These are phyloP conservation scores for Aspergillus neoniger DNA, from an alignment of 2,329 filamentous ascomycete genomes.

Conservation along the genomic window DNA sequence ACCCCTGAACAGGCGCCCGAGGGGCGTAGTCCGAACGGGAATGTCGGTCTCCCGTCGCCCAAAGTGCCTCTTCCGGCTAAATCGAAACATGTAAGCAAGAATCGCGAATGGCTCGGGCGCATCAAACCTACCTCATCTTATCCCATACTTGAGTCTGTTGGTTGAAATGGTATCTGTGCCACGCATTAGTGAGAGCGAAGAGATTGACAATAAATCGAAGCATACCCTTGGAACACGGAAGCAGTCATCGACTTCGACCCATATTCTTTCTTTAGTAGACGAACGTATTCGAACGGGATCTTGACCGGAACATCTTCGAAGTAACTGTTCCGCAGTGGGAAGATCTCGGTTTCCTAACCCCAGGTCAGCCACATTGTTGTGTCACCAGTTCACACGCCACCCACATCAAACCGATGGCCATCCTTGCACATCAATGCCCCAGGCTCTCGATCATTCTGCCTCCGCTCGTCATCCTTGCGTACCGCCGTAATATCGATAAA, in stretches of 20 bases:
- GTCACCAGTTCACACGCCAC: slow-evolving; percentile 14
- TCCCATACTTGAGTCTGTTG: slow-evolving; percentile 4
- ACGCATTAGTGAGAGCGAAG: background rate
- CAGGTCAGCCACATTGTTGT: slow-evolving; percentile 6
- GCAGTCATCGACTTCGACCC: slow-evolving; percentile 51
- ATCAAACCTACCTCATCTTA: background rate
- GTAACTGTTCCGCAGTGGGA: slow-evolving; percentile 56
- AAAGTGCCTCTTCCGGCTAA: background rate
- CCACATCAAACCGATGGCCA: slow-evolving; percentile 53
- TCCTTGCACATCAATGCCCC: slow-evolving; percentile 60
- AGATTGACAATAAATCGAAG: background rate
- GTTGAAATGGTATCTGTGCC: slow-evolving; percentile 1
- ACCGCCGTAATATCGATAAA: slow-evolving; percentile 65
- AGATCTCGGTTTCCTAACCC: slow-evolving; percentile 52
- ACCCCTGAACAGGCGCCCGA: slow-evolving; percentile 5
- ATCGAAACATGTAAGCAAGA: background rate
- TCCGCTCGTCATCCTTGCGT: slow-evolving; percentile 47
- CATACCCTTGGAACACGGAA: slow-evolving; percentile 47
- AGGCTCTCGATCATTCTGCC: slow-evolving; percentile 36
- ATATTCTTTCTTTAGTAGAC: slow-evolving; percentile 58
- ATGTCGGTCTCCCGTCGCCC: background rate
- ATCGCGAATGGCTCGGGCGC: background rate
- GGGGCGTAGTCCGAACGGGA: slow-evolving; percentile 17
- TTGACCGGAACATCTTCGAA: slow-evolving; percentile 58
- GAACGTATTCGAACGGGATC: slow-evolving; percentile 59